These are phyloP conservation scores for Pseudozyma tsukubaensis DNA, from an alignment of 1,284 basidiomycete species.

Conservation along the genomic window DNA sequence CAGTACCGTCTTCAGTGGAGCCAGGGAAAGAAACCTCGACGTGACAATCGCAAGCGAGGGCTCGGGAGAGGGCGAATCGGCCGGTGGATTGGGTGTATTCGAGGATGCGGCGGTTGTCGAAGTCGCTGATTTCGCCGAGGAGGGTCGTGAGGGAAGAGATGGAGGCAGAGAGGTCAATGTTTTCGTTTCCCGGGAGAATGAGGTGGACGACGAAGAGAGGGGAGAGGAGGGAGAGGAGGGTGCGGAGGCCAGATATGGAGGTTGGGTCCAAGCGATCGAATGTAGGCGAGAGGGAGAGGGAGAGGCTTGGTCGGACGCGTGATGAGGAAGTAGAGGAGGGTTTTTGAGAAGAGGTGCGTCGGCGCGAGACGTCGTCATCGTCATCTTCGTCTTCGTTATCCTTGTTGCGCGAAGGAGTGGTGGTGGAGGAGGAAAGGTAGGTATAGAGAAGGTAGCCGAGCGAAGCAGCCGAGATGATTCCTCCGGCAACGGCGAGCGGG, in stretches of 20 bases:
- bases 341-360: slow-evolving; percentile 1
- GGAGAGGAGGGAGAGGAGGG: slow-evolving; percentile 18
- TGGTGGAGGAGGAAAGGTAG: slow-evolving; percentile 19
- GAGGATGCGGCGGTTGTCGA: slow-evolving; percentile 30
- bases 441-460: slow-evolving; percentile 40
- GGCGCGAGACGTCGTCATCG: slow-evolving; percentile 24
- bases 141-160: background rate
- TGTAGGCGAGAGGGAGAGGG: slow-evolving; percentile 29
- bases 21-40: slow-evolving; percentile 24
- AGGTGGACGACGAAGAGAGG: slow-evolving; percentile 39
- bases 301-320: slow-evolving; percentile 17
- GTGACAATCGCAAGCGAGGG: slow-evolving; percentile 47
- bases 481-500: slow-evolving; percentile 37
- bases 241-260: slow-evolving; percentile 17
- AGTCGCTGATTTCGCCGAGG: slow-evolving; percentile 15
- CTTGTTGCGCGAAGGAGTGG: background rate
- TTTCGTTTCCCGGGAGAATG: slow-evolving; percentile 24
- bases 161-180: slow-evolving; percentile 17
- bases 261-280: slow-evolving; percentile 12
- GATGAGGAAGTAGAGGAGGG: background rate
- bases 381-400: slow-evolving; percentile 17
- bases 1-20: background rate
- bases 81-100: slow-evolving; percentile 35
- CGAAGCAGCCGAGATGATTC: slow-evolving; percentile 29
- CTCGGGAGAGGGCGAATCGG: slow-evolving; percentile 34